These are phyloP conservation scores for Amanita rubescens DNA, from an alignment of 768 basidiomycete species.

Conservation along the genomic window DNA sequence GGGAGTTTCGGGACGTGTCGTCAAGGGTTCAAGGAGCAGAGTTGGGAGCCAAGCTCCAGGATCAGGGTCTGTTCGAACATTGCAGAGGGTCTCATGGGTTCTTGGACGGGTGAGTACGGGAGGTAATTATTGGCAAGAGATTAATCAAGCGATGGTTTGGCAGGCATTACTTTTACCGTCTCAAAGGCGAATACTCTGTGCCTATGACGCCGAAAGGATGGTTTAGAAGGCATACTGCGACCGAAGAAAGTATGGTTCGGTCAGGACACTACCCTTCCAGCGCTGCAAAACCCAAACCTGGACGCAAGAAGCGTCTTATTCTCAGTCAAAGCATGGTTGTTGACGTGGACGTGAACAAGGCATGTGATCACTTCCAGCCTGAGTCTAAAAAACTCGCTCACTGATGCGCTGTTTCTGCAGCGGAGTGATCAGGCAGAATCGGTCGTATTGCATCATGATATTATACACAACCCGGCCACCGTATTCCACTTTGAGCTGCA, in stretches of 20 bases:
- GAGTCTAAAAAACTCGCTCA: not conserved
- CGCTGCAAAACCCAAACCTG: slow-evolving; percentile 25
- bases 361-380: slow-evolving; percentile 21
- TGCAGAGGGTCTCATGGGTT: slow-evolving; percentile 74
- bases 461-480: slow-evolving; percentile 90
- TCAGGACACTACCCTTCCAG: slow-evolving; percentile 29
- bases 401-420: slow-evolving; percentile 24
- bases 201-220: slow-evolving; percentile 64
- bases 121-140: not conserved
- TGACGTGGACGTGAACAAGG: slow-evolving; percentile 77
- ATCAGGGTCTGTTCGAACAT: slow-evolving; percentile 84
- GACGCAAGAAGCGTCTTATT: slow-evolving; percentile 54
- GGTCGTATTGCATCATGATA: slow-evolving; percentile 86
- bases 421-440: slow-evolving; percentile 84
- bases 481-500: slow-evolving; percentile 97
- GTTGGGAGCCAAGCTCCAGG: slow-evolving; percentile 68
- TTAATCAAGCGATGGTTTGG: slow-evolving; percentile 1
- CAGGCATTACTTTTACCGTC: slow-evolving; percentile 85
- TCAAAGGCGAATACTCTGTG: slow-evolving; percentile 71
- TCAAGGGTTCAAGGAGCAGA: slow-evolving; percentile 75
- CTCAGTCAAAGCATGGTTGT: slow-evolving; percentile 89
- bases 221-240: slow-evolving; percentile 55
- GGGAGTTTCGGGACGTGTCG: slow-evolving; percentile 84
- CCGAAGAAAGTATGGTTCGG: slow-evolving; percentile 27
- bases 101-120: slow-evolving; percentile 65